These are phyloP conservation scores for Oenanthe javanica DNA, from an alignment of 140 eudicot species.

Conservation along the genomic window DNA sequence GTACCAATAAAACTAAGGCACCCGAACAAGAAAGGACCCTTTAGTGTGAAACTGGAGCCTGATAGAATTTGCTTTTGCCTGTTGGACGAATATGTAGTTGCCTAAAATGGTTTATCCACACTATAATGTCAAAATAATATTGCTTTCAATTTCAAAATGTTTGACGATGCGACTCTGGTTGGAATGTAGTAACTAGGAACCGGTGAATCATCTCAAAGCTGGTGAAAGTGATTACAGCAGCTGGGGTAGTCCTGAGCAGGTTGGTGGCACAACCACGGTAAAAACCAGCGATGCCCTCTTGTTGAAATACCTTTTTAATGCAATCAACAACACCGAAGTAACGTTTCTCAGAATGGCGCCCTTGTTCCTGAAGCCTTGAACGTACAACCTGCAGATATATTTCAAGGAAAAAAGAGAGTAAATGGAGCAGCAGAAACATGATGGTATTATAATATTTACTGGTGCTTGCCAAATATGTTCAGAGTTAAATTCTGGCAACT, in stretches of 20 bases:
- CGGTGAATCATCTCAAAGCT: constrained; percentile 98
- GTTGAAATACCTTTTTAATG: constrained; percentile 57
- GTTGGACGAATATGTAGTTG: constrained; percentile 1
- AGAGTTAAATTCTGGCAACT: not conserved
- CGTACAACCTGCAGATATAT: constrained; percentile 62
- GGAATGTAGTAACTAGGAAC: constrained; percentile 49
- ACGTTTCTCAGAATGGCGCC: constrained; percentile 87
- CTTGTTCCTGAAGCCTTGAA: constrained; percentile 96
- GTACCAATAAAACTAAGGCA: not conserved
- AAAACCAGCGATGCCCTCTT: constrained; percentile 82
- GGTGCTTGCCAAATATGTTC: not conserved
- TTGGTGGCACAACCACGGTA: constrained; percentile 99
- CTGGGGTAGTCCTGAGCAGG: constrained; percentile 87
- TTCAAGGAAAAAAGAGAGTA: not conserved
- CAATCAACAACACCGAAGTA: constrained; percentile 81
- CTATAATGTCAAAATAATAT: not conserved
- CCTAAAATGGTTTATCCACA: not conserved
- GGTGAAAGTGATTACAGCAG: constrained; percentile 92
- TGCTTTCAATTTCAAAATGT: constrained; percentile 35
- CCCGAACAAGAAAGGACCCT: not conserved
- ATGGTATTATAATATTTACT: not conserved
- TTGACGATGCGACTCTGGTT: constrained; percentile 54
- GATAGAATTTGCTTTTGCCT: not conserved
- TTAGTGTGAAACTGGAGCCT: not conserved
- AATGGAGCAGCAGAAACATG: not conserved